Evolutionary conservation across 2,329 filamentous ascomycete genomes (phyloP), one percentile per base, ranked within the genome.

Genomic region (Aspergillus alliaceus): DNA sequence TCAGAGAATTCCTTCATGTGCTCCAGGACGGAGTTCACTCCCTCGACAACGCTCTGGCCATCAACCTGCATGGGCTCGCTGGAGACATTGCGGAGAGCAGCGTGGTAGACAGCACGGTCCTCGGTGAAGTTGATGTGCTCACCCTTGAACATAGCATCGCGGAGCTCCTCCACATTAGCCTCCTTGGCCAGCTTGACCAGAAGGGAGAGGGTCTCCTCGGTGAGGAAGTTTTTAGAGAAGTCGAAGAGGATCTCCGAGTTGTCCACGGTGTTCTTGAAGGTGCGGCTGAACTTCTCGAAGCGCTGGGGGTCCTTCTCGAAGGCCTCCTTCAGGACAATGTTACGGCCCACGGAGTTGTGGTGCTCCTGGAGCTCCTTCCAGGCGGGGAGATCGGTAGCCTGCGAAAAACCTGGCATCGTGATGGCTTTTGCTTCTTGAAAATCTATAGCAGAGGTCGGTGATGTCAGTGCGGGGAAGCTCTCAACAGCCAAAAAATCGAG

Each of bases 121-220:
- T 99, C 95, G 59, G 95, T 99, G 81, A 97, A 97, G 86, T 99
- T 99, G 84, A 99, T 98, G 85, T 96, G 93, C 73, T 98, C 91
- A 68, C 95, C 95, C 57, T 87, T 88, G 79, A 99, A 99, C 93
- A 99, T 96, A 72, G 88, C 88, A 86, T 99, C 93, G 64, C 95
- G 90, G 75, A 97, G 90, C 82, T 96, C 85, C 82, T 96, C 93
- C 37, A 99, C 78, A 66, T 89, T 88, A 64, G 93, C 92, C 80
- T 98, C 90, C 79, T 93, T 88, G 62, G 95, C 95, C 27, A 99
- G 87, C 81, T 96, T 88, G 69, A 96, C 83, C 53, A 99, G 85
- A 50, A 96, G 84, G 64, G 89, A 83, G 51, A 98, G 82, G 4
- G 93, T 98, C 79, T 98, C 93, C 67, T 96, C 90, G 61, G 90